Base-by-base conservation (phyloP, 2,329 filamentous ascomycete genomes). In the Colletotrichum musicola region DNA sequence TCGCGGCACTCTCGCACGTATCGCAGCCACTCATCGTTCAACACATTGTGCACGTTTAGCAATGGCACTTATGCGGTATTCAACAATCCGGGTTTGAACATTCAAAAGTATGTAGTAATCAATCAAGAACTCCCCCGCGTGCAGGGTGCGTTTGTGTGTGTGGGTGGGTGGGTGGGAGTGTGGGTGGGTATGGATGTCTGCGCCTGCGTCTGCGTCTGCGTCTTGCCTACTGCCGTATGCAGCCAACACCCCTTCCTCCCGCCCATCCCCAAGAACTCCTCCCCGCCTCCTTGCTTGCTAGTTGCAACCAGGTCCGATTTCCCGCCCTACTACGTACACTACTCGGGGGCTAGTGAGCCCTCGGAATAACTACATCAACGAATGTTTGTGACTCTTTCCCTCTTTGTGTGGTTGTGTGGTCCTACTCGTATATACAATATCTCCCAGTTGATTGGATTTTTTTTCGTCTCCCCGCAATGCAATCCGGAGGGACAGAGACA, bases 391-490 rank as follows among this genome's bases (percentile, higher is more conserved):
- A 35, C 30, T 9, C 7, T 10, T 10, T 10, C 30, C 30, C 10
- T 10, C 30, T 35, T 10, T 35, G 30, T 35, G 1, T 10, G 30
- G 30, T 35, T 35, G 35, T 35, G 35, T 46, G 49, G 50, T 69
- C 49, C 50, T 57, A 66, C 56, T 69, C 62, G 42, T 60, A 66
- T 50, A 66, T 61, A 50, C 62, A 61, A 30, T 66, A 14, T 65
- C 25, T 55, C 42, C 38, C 56, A 61, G 12, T 25, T 61, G 50
- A 40, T 61, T 51, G 47, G 47, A 50, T 66, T 66, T 68, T 60
- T 60, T 25, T 56, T n/a, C 18, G 30, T 35, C 30, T 35, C 62
- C 66, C 56, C 62, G 66, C 66, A 61, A 69, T 69, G 62, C 66
- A 60, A 56, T 56, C 51, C 46, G 35, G 35, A 62, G 12, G 16